Conservation (phyloP, 768 basidiomycete genomes). For the Boletus speciosus region DNA sequence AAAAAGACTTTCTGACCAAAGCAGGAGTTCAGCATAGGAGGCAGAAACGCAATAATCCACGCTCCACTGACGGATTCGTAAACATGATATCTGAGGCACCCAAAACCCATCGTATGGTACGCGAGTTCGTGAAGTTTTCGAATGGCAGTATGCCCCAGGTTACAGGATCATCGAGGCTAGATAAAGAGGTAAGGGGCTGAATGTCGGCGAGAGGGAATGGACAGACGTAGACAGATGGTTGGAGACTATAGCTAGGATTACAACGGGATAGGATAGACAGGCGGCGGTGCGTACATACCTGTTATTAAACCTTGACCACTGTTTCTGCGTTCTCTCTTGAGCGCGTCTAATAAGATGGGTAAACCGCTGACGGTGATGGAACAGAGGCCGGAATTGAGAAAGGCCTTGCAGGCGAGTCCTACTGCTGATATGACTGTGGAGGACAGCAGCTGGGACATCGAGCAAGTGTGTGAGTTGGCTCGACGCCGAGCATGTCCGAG, state of each 20-base stretch:
- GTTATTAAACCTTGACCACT: conserved; percentile 68
- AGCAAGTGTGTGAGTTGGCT: not conserved
- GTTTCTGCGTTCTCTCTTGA: conserved; percentile 45
- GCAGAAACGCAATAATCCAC: not conserved
- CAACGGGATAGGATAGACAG: conserved; percentile 1
- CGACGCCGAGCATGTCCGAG: not conserved
- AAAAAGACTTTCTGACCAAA: conserved; percentile 58
- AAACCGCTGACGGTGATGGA: conserved; percentile 71
- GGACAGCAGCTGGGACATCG: conserved; percentile 48
- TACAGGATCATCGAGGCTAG: conserved; percentile 77
- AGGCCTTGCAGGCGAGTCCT: conserved; percentile 76
- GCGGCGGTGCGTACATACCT: conserved; percentile 41
- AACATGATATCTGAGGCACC: conserved; percentile 95
- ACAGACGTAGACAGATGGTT: conserved; percentile 93
- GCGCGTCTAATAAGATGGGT: conserved; percentile 56
- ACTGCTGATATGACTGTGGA: conserved; percentile 59
- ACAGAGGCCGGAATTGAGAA: conserved; percentile 63
- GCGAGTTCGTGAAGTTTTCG: conserved; percentile 52
- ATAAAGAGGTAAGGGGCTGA: conserved; percentile 6
- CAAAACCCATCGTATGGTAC: conserved; percentile 81
- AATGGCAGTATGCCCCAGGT: conserved; percentile 85
- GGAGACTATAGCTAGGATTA: conserved; percentile 51
- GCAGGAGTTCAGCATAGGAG: conserved; percentile 12
- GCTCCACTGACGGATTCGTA: conserved; percentile 72
- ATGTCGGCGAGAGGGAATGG: not conserved